Percentiles rank a stretch among this genome's conserved stretches.
Conservation (phyloP, 805 yeast species). For the Cyberlindnera amylophila region DNA sequence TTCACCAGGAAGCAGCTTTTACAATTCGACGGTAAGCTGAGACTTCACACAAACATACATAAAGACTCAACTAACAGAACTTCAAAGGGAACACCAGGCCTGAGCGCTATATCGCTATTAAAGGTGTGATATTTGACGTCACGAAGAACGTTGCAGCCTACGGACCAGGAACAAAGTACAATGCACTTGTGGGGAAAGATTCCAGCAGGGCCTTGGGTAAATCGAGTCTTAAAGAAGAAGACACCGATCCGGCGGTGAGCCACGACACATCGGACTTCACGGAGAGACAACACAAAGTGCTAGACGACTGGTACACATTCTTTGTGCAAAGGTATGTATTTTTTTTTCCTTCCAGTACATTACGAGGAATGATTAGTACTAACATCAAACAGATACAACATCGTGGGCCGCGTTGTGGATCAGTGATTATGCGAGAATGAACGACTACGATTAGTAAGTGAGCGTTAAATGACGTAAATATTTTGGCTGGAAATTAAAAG, state of each 20-base stretch:
- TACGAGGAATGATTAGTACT: conserved; percentile 4
- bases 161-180: conserved; percentile 75
- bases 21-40: conserved; percentile 40
- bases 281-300: conserved; percentile 54
- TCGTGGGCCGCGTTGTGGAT: conserved; percentile 15
- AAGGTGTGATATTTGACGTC: conserved; percentile 78
- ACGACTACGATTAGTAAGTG: no score
- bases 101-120: conserved; percentile 66
- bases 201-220: conserved; percentile 74
- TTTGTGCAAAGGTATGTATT: conserved; percentile 49
- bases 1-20: conserved; percentile 42
- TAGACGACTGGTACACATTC: conserved; percentile 70
- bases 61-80: background rate
- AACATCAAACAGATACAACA: conserved; percentile 12
- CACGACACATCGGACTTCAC: conserved; percentile 52
- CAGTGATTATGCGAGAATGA: background rate
- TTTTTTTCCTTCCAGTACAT: background rate
- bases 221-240: conserved; percentile 54
- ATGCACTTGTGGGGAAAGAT: conserved; percentile 70
- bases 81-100: conserved; percentile 36
- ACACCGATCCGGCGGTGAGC: conserved; percentile 38
- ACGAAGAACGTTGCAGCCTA: conserved; percentile 60
- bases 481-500: no score
- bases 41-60: background rate
- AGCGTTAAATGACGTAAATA: no score